Evolutionary conservation across 345 rosid species (phyloP), one percentile per base, ranked within the genome.

Genomic region (Dipteronia dyeriana): DNA sequence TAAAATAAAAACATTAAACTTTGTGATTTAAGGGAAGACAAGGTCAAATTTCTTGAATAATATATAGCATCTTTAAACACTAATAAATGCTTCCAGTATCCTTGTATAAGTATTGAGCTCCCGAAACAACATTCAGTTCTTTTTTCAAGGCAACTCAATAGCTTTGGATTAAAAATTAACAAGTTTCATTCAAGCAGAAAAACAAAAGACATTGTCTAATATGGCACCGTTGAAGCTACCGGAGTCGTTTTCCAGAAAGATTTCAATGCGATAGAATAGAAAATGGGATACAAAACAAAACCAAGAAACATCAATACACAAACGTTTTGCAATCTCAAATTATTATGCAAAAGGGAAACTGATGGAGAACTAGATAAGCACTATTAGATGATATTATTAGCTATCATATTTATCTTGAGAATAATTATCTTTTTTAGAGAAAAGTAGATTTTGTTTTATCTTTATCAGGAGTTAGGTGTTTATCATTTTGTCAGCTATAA

Each of bases 11-110:
- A 20, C 1, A 20, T 20, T 0, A 10, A 23, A 61, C 17, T 41
- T 71, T 39, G 19, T 54, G 69, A 63, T 79, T 66, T 63, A 65
- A 8, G 63, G 25, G 51, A 77, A 4, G 20, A 22, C 71, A 63
- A 61, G 41, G 17, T 14, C 73, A 56, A 74, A 66, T 68, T 79
- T 69, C 45, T 2, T 54, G 53, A 47, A 20, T 47, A 60, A 29
- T 16, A 7, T n/a, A 56, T 60, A 56, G 49, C 10, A 20, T 63
- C 23, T 57, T 9, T 76, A 13, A 71, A 76, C 68, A 76, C 1
- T 59, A 57, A 43, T 16, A 16, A 41, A 26, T 25, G 41, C 23
- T 26, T 26, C 10, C n/a, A 2, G 67, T 19, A 63, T 31, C 67
- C 67, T 31, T 23, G 66, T 61, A 29, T 17, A 7, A 13, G 49